Conservation (phyloP, 2,329 filamentous ascomycete genomes). For the Exophiala lecanii-corni region DNA sequence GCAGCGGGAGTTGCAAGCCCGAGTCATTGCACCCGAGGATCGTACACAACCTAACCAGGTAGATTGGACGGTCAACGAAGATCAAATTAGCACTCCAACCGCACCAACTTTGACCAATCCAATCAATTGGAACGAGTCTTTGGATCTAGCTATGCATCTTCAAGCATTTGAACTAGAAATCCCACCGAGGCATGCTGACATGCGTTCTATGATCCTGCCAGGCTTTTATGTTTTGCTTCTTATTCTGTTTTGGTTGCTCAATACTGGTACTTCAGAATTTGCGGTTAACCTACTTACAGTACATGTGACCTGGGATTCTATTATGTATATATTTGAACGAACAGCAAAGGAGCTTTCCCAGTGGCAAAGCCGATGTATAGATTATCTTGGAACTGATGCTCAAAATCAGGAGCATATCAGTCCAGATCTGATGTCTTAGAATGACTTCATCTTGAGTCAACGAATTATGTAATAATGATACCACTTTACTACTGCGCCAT, state of each 20-base stretch:
- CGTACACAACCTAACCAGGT: neutral
- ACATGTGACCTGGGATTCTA: neutral
- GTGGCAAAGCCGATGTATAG: too few species aligned
- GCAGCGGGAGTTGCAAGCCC: constrained; percentile 14
- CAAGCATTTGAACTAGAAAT: constrained; percentile 1
- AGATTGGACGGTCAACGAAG: neutral
- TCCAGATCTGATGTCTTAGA: too few species aligned
- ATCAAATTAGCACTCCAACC: neutral
- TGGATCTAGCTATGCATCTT: neutral
- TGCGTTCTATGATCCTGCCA: neutral
- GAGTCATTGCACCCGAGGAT: constrained; percentile 4
- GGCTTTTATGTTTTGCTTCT: neutral
- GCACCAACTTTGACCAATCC: constrained; percentile 1
- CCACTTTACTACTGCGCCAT: too few species aligned
- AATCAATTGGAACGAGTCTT: constrained; percentile 1
- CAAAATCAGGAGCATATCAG: too few species aligned
- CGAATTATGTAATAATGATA: too few species aligned
- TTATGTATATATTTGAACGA: neutral
- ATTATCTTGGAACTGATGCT: too few species aligned
- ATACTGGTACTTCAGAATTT: neutral
- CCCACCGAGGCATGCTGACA: neutral
- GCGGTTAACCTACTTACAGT: neutral
- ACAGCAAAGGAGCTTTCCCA: too few species aligned
- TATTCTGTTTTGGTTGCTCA: neutral
- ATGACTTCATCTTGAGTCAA: too few species aligned